Conservation (phyloP, 805 yeast species). For the Clavispora carvajalis region DNA sequence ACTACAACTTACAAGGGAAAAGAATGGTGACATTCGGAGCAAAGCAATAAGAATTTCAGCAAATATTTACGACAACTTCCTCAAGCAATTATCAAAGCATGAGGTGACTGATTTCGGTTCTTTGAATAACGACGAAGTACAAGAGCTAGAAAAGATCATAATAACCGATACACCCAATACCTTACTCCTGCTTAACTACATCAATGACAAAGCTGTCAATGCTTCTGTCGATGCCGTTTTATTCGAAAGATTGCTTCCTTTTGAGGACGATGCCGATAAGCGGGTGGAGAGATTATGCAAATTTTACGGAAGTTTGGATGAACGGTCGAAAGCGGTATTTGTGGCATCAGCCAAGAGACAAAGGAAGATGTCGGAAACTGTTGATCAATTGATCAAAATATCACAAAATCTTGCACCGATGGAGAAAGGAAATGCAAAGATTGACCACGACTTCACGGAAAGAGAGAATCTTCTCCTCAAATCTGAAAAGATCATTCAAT, state of each 20-base stretch:
- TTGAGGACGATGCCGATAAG: constrained; percentile 34
- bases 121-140: constrained; percentile 18
- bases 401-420: constrained; percentile 34
- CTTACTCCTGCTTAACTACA: constrained; percentile 61
- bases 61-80: constrained; percentile 47
- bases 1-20: constrained; percentile 66
- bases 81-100: constrained; percentile 13
- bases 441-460: constrained; percentile 10
- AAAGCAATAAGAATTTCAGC: constrained; percentile 53
- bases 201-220: constrained; percentile 65
- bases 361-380: constrained; percentile 48
- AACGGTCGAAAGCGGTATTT: constrained; percentile 59
- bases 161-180: constrained; percentile 55
- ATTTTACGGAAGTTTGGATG: constrained; percentile 45
- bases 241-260: constrained; percentile 57
- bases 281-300: constrained; percentile 52
- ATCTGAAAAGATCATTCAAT: constrained; percentile 49
- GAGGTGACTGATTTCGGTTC: constrained; percentile 28
- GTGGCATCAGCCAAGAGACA: constrained; percentile 68
- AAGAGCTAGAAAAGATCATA: constrained; percentile 26
- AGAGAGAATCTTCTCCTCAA: constrained; percentile 22
- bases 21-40: constrained; percentile 57
- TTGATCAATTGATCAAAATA: constrained; percentile 42
- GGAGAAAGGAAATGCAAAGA: constrained; percentile 24
- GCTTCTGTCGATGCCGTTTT: constrained; percentile 57